These are phyloP conservation scores for Papiliotrema nemorosa DNA, from an alignment of 1,284 basidiomycete genomes.

Conservation along the genomic window DNA sequence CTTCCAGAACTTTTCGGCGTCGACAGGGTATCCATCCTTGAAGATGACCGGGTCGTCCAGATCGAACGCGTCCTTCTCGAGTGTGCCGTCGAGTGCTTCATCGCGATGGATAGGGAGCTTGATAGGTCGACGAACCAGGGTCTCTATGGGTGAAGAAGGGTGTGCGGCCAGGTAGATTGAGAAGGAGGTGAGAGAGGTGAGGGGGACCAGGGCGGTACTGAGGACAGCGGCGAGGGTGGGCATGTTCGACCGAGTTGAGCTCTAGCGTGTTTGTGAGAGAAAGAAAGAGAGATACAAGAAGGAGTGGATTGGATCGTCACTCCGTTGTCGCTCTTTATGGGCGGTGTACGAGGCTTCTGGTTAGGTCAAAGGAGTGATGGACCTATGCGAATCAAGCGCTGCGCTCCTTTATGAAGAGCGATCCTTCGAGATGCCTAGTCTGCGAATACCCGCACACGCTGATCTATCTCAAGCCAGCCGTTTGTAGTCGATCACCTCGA, in stretches of 20 bases:
- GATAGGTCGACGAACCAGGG: constrained; percentile 17
- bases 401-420: too few relatives aligned
- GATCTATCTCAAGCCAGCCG: too few relatives aligned
- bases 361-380: background rate
- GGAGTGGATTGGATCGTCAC: background rate
- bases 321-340: background rate
- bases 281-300: background rate
- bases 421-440: too few relatives aligned
- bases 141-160: constrained; percentile 27
- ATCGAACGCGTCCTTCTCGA: constrained; percentile 66
- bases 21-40: constrained; percentile 69
- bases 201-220: constrained; percentile 33
- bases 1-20: constrained; percentile 65
- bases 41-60: constrained; percentile 66
- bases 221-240: constrained; percentile 18
- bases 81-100: constrained; percentile 31
- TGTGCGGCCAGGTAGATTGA: constrained; percentile 37
- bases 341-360: background rate
- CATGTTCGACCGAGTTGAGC: constrained; percentile 13
- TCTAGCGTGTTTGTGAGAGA: background rate
- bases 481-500: too few relatives aligned
- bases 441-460: too few relatives aligned
- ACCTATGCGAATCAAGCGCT: background rate
- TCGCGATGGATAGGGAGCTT: constrained; percentile 28
- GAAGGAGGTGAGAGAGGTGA: constrained; percentile 32